Evolutionary conservation across 768 basidiomycete genomes (phyloP), one percentile per base, ranked within the genome.

Genomic region (Mycena galericulata): DNA sequence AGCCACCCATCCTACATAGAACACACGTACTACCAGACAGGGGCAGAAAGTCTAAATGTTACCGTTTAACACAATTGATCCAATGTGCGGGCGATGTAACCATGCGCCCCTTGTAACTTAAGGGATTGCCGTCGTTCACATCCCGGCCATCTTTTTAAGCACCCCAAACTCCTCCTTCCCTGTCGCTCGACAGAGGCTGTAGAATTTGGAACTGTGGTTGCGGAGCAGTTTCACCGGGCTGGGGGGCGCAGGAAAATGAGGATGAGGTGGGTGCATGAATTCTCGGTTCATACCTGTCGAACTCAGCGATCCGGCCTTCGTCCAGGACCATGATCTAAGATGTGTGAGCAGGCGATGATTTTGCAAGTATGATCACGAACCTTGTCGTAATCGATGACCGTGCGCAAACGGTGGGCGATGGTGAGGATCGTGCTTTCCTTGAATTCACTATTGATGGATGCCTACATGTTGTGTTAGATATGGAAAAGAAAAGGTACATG

Each of bases 331-430:
- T 88, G 41, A 93, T 88, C 92, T 93, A 15, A 47, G 38, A 12
- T 20, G 29, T 59, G 41, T 51, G 12, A 30, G 20, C 20, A 9
- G n/a, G 24, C 9, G 14, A 7, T 14, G 49, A 41, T 10, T 12
- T 40, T 30, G 22, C 22, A 26, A 36, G 41, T 30, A 29, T 32
- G 14, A 15, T 38, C 3, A 80, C 89, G 61, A 79, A 91, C 91
- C 70, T 89, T 86, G 76, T 95, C 91, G 72, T 95, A 95, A 73
- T 95, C 93, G 63, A 96, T 93, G 60, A 93, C 89, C 3, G 91
- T 92, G 4, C 90, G 85, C 60, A 93, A 82, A 18, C 90, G 87
- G 79, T 95, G 93, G 9, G 94, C 93, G 59, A 95, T 94, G 3
- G 93, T 94, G 36, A 95, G 79, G 66, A 94, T 92, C 0, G 93